Evolutionary conservation across 495 filamentous ascomycete species (phyloP).

Genomic region (Penicillium silybi): DNA sequence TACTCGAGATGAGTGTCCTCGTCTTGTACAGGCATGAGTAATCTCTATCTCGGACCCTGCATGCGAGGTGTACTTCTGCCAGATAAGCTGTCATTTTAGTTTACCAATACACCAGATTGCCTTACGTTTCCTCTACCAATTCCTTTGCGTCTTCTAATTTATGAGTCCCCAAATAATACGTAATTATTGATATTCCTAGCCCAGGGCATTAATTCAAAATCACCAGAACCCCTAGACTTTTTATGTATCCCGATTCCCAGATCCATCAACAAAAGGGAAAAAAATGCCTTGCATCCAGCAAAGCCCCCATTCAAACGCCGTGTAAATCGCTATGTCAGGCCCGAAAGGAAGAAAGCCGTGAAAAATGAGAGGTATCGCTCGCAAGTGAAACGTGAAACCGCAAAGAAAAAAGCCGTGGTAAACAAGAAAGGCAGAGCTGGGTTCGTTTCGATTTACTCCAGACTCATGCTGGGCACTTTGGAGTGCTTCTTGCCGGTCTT

Average conservation of each 20-base stretch:
- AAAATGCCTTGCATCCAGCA: not conserved
- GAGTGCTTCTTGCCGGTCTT: slow-evolving; percentile 9
- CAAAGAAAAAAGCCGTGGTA: not conserved
- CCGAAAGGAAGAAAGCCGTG: not conserved
- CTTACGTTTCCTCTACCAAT: not conserved
- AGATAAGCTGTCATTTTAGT: not conserved
- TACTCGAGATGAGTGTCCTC: not conserved
- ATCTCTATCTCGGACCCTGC: not conserved
- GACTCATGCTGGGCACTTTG: slow-evolving; percentile 18
- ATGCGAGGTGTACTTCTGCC: not conserved
- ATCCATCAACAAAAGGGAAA: not conserved
- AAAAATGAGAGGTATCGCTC: not conserved
- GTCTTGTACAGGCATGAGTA: not conserved
- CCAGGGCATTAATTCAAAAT: not conserved
- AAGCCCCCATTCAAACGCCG: slow-evolving; percentile 2
- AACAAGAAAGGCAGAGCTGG: not conserved
- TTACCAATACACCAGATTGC: not conserved
- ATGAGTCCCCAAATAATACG: not conserved
- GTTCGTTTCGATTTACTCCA: slow-evolving; percentile 19
- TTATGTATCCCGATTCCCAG: not conserved
- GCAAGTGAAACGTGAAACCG: not conserved
- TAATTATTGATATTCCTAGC: not conserved
- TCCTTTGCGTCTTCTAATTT: not conserved
- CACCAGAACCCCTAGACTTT: not conserved
- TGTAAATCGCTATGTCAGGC: slow-evolving; percentile 8